Base-by-base conservation (phyloP, 176 grass and related monocot species). In the Zea luxurians region DNA sequence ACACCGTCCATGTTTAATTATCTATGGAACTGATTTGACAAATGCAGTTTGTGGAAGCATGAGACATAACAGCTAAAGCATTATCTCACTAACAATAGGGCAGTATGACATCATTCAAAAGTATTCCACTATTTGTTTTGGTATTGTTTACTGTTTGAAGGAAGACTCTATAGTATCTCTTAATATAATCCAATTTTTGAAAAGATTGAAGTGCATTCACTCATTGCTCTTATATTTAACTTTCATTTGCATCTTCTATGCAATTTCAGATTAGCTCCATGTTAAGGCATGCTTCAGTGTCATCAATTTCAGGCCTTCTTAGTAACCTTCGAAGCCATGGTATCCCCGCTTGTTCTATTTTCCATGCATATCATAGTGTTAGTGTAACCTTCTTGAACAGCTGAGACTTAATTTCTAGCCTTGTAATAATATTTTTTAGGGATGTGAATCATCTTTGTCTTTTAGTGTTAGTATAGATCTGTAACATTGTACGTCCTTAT, bases 241-340 rank as follows among this genome's bases (percentile, higher is more conserved):
- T 73, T 68, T 37, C 35, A 60, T 40, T 78, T 66, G 4, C 17
- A 21, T 45, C 66, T 53, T 80, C 83, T 13, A 17, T 86, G 40
- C 49, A 70, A 85, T 94, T 98, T 86, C 88, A 94, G 95, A 88
- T 94, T 78, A 94, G 87, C 66, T 78, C 74, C 80, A 83, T 98
- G 77, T 78, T 98, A 84, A 90, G 83, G 70, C 83, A 87, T 90
- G 76, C 85, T 80, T 77, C 91, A 62, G 69, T 98, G 57, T 55
- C 87, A 71, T 89, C 87, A 66, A 83, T 98, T 87, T 89, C 89
- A 70, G 73, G 77, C 45, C 66, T 94, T 53, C 78, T 98, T 65
- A 94, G 78, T 89, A 89, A 90, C 73, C 85, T 98, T 69, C 95
- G 91, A 77, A 86, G 87, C 62, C 88, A 94, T 64, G 91, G 95